These are phyloP conservation scores for Typha latifolia DNA, from an alignment of 176 grass and related monocot genomes.

Conservation along the genomic window DNA sequence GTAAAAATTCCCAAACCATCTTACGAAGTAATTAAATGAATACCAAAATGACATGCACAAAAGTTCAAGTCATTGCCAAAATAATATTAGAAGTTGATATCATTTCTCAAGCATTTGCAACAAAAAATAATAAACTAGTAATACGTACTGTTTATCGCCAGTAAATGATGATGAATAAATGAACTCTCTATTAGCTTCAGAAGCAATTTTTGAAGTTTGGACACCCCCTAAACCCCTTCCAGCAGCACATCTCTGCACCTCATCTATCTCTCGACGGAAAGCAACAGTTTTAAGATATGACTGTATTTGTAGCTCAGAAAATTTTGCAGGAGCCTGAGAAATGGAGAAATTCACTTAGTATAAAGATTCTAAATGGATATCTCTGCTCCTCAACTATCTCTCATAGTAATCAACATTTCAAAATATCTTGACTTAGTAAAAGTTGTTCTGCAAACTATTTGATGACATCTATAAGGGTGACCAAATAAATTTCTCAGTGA, in stretches of 20 bases:
- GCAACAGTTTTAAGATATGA: constrained; percentile 98
- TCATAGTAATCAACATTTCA: too few relatives aligned
- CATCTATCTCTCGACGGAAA: constrained; percentile 83
- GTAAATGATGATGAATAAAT: constrained; percentile 98
- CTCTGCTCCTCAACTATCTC: too few relatives aligned
- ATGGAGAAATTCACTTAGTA: background rate
- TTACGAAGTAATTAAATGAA: too few relatives aligned
- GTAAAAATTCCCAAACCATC: background rate
- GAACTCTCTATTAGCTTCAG: constrained; percentile 92
- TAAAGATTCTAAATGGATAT: constrained; percentile 1
- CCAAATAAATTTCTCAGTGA: background rate
- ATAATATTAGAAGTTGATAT: background rate
- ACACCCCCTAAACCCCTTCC: constrained; percentile 69
- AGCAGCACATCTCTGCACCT: constrained; percentile 69
- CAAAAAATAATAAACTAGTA: constrained; percentile 11
- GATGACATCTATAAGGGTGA: too few relatives aligned
- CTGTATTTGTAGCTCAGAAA: constrained; percentile 97
- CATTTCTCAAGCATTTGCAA: background rate
- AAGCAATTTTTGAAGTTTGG: constrained; percentile 86
- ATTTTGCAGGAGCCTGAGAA: constrained; percentile 82
- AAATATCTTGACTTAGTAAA: too few relatives aligned
- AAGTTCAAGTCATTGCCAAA: background rate
- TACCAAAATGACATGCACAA: background rate
- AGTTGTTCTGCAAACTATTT: too few relatives aligned
- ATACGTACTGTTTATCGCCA: constrained; percentile 90